Percentiles rank a stretch among this genome's conserved stretches.
phyloP scores from a whole-genome alignment of 225 moss, liverwort and hornwort species.

The Bryoerythrophyllum caledonicum region DNA sequence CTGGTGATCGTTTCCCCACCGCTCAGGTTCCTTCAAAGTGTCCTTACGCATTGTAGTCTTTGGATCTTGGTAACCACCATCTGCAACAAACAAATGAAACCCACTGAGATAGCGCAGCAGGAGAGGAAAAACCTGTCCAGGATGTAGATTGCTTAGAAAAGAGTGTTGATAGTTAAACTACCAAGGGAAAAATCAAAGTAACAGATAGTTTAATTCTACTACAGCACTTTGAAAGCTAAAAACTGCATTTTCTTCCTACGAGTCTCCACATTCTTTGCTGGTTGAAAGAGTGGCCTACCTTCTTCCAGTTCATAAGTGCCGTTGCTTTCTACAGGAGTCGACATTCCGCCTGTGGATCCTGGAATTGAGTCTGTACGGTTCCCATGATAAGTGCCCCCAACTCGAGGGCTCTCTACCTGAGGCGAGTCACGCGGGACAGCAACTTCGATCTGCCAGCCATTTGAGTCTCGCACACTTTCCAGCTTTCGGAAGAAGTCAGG shows the following conservation, averaged over 20 bases:
- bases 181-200: neutral
- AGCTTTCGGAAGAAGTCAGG: constrained; percentile 97
- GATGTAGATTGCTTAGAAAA: neutral
- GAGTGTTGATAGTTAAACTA: neutral
- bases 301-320: constrained; percentile 31
- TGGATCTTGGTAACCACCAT: constrained; percentile 28
- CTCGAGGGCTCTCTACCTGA: constrained; percentile 48
- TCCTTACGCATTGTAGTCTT: constrained; percentile 28
- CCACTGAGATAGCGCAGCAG: constrained; percentile 14
- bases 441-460: constrained; percentile 92
- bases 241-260: constrained; percentile 5
- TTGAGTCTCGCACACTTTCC: constrained; percentile 60
- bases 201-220: neutral
- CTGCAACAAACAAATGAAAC: constrained; percentile 24
- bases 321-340: constrained; percentile 44
- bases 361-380: constrained; percentile 37
- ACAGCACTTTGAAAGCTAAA: neutral
- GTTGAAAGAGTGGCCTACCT: constrained; percentile 30
- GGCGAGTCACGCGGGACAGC: constrained; percentile 63
- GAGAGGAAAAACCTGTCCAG: neutral
- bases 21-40: constrained; percentile 47
- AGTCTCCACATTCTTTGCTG: constrained; percentile 26
- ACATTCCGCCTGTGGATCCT: constrained; percentile 40
- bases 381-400: constrained; percentile 38
- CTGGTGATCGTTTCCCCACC: constrained; percentile 63